Evolutionary conservation across 352 stramenopile genomes (phyloP).

Genomic region (Blastocystis hominis): DNA sequence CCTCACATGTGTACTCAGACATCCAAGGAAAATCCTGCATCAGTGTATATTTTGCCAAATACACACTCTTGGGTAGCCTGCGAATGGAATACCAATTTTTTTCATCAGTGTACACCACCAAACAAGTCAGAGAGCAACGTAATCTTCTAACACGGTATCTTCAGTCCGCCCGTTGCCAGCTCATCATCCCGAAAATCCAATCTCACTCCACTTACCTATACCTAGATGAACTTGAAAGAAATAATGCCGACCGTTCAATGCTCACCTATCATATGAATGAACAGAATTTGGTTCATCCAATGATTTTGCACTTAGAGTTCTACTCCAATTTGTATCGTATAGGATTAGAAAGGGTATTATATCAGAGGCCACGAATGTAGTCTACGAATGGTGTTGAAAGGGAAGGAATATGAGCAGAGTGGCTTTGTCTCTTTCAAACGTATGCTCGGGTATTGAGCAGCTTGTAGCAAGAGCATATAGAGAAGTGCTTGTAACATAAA

Average conservation of each 20-base stretch:
- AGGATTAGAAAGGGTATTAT: no score
- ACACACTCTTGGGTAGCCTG: constrained; percentile 10
- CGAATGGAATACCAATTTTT: constrained; percentile 20
- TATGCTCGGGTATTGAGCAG: no score
- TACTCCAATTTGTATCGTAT: no score
- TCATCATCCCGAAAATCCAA: constrained; percentile 13
- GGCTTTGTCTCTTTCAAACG: no score
- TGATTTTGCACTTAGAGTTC: no score
- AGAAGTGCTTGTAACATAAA: no score
- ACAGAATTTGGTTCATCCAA: not conserved
- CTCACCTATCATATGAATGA: not conserved
- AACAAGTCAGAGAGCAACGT: constrained; percentile 23
- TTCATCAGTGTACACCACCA: constrained; percentile 12
- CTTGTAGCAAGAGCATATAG: no score
- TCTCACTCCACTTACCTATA: not conserved
- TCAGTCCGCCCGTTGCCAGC: constrained; percentile 44
- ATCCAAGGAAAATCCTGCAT: constrained; percentile 49
- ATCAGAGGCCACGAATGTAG: no score
- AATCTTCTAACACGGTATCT: constrained; percentile 48
- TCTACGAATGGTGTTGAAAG: no score
- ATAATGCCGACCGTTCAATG: not conserved
- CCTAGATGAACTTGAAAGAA: not conserved
- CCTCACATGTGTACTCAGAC: constrained; percentile 9
- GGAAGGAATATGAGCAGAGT: no score
- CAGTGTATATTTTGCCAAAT: not conserved